Base-by-base conservation (phyloP, 768 basidiomycete genomes). In the Termitomyces bulborhizus region DNA sequence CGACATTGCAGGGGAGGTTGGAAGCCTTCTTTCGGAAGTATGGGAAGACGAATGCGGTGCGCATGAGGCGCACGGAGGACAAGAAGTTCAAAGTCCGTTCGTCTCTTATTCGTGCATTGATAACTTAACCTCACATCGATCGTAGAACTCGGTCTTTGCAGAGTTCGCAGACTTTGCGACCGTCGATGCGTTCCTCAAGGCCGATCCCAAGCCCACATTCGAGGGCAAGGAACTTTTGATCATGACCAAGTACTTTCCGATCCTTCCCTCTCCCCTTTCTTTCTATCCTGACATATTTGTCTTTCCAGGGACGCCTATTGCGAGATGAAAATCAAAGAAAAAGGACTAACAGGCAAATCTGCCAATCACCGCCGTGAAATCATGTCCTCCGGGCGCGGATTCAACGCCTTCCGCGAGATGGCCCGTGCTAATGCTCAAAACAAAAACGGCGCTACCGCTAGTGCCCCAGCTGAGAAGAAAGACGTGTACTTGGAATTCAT, bases 271-370 rank as follows among this genome's bases (percentile, higher is more conserved):
- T 44, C 4, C n/a, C 5, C 34, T 36, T 13, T 37, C 6, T 6
- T 21, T 37, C 6, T 16, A 6, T 37, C 15, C 36, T 6, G 15
- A 37, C 15, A 15, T 37, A 37, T 16, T 21, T 1, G 5, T 37
- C 15, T 56, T 44, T 31, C 58, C 13, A 93, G 90, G 65, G 85
- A 85, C 60, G 89, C 76, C 7, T 97, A 97, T 68, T 93, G 93
- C 63, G 84, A 92, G 60, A 94, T 94, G 93, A 98, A 97, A 73
- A 89, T 94, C 70, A 87, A 91, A 68, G 91, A 96, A 72, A 94
- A 97, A 70, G 93, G 92, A 9, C 78, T 97, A 44, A 83, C 79
- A 1, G 88, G 88, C 27, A 89, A 83, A 62, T 79, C 82, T 15
- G 86, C 87, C 13, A 73, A 74, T 43, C 71, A 80, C 59, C 80